phyloP scores from a whole-genome alignment of 495 filamentous ascomycete genomes.

The Neurospora intermedia region DNA sequence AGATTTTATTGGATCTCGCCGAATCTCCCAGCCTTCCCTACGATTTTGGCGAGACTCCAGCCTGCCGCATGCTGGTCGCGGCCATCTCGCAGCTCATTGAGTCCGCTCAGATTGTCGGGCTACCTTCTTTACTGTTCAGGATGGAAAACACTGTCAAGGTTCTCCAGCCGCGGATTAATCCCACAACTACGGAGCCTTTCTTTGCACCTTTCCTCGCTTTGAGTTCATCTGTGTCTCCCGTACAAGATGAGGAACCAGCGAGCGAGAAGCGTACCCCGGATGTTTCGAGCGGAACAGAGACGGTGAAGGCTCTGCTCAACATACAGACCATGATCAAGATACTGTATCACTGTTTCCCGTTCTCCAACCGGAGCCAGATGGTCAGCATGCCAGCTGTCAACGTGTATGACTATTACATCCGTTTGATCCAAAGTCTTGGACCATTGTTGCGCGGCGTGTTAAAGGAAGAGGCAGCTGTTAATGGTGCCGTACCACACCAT shows the following conservation, averaged over 20 bases:
- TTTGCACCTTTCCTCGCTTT: slow-evolving; percentile 51
- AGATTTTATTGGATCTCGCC: slow-evolving; percentile 73
- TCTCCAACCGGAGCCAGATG: slow-evolving; percentile 35
- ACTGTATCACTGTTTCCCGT: slow-evolving; percentile 62
- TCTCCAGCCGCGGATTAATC: slow-evolving; percentile 52
- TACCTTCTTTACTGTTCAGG: slow-evolving; percentile 69
- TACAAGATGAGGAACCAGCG: not conserved
- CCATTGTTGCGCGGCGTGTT: slow-evolving; percentile 66
- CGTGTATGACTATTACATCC: slow-evolving; percentile 65
- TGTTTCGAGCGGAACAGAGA: slow-evolving; percentile 52
- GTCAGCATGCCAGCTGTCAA: slow-evolving; percentile 58
- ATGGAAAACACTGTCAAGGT: slow-evolving; percentile 56
- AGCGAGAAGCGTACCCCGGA: slow-evolving; percentile 13
- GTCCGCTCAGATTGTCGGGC: slow-evolving; percentile 65
- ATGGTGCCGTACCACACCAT: slow-evolving; percentile 29
- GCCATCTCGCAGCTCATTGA: slow-evolving; percentile 77
- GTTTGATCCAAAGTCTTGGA: slow-evolving; percentile 59
- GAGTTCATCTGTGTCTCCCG: slow-evolving; percentile 14
- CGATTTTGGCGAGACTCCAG: slow-evolving; percentile 57
- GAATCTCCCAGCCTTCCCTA: slow-evolving; percentile 67
- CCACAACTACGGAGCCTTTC: slow-evolving; percentile 27
- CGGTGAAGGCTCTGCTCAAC: slow-evolving; percentile 66
- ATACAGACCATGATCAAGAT: slow-evolving; percentile 63
- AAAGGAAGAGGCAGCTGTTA: slow-evolving; percentile 69
- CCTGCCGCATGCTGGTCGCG: slow-evolving; percentile 53